These are phyloP conservation scores for Alternaria sp. DNA, from an alignment of 2,329 filamentous ascomycete genomes.

Conservation along the genomic window DNA sequence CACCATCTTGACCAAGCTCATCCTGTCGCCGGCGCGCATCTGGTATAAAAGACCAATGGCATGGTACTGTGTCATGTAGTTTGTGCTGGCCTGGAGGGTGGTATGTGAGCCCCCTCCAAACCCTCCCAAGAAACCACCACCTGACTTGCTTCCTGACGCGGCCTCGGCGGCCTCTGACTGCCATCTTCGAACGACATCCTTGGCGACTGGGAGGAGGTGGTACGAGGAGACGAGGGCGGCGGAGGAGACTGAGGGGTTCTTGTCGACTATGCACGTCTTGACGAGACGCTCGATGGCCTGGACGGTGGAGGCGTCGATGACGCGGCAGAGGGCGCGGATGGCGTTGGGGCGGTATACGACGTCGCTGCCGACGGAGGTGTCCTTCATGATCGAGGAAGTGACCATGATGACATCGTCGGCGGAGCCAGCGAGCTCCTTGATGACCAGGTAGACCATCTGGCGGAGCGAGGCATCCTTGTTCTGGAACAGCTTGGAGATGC, in stretches of 20 bases:
- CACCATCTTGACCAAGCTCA: slow-evolving; percentile 99
- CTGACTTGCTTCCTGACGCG: slow-evolving; percentile 86
- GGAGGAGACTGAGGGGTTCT: slow-evolving; percentile 95
- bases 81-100: slow-evolving; percentile 75
- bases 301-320: slow-evolving; percentile 93
- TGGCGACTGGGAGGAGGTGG: slow-evolving; percentile 93
- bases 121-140: slow-evolving; percentile 86
- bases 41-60: slow-evolving; percentile 97
- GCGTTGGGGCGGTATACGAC: slow-evolving; percentile 85
- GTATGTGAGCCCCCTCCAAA: slow-evolving; percentile 82
- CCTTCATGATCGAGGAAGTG: slow-evolving; percentile 99
- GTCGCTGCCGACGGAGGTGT: slow-evolving; percentile 93
- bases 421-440: slow-evolving; percentile 95
- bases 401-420: slow-evolving; percentile 99
- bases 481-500: slow-evolving; percentile 97
- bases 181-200: slow-evolving; percentile 95
- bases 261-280: slow-evolving; percentile 99
- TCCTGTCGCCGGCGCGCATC: slow-evolving; percentile 96
- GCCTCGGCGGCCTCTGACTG: slow-evolving; percentile 98
- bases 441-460: slow-evolving; percentile 97
- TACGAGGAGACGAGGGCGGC: slow-evolving; percentile 96
- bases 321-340: slow-evolving; percentile 91
- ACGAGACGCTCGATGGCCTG: slow-evolving; percentile 98
- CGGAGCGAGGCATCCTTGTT: slow-evolving; percentile 98
- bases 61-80: slow-evolving; percentile 98